Conservation (phyloP, 2,329 filamentous ascomycete species). For the Cadophora gregata region DNA sequence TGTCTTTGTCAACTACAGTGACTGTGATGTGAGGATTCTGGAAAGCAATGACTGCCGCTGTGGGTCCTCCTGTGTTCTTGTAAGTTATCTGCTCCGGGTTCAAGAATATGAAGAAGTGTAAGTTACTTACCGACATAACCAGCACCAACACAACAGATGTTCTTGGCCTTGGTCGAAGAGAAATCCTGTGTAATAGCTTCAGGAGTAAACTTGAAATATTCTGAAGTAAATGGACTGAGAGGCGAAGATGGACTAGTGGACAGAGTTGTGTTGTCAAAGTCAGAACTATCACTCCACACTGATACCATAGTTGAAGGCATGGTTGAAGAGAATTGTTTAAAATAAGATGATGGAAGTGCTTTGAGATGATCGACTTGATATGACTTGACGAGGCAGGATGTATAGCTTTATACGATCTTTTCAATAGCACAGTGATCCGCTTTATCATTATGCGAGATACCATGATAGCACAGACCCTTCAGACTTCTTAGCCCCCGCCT, state of each 20-base stretch:
- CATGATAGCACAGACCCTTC: too few relatives aligned
- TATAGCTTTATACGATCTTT: too few relatives aligned
- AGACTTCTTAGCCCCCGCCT: too few relatives aligned
- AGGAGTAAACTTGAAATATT: constrained; percentile 5
- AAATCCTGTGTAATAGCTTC: constrained; percentile 6
- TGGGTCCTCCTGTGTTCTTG: constrained; percentile 63
- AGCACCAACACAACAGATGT: constrained; percentile 19
- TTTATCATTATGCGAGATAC: too few relatives aligned
- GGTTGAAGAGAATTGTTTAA: neutral
- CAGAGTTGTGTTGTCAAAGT: constrained; percentile 9
- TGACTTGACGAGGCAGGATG: too few relatives aligned
- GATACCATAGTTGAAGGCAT: constrained; percentile 20
- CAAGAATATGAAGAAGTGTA: neutral
- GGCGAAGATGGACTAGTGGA: constrained; percentile 17
- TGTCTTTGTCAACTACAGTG: constrained; percentile 74
- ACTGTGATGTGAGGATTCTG: constrained; percentile 73
- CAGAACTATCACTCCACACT: constrained; percentile 16
- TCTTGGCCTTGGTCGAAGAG: constrained; percentile 8
- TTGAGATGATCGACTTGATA: too few relatives aligned
- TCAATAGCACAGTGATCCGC: too few relatives aligned
- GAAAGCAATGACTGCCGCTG: constrained; percentile 74
- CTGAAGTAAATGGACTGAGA: neutral
- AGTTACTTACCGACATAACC: constrained; percentile 18
- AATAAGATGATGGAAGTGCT: neutral
- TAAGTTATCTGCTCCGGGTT: too few relatives aligned